A percentile compares a stretch with the other conserved stretches of the same genome.
phyloP scores from a whole-genome alignment of 2,329 filamentous ascomycete species.

The Penicillium expansum region DNA sequence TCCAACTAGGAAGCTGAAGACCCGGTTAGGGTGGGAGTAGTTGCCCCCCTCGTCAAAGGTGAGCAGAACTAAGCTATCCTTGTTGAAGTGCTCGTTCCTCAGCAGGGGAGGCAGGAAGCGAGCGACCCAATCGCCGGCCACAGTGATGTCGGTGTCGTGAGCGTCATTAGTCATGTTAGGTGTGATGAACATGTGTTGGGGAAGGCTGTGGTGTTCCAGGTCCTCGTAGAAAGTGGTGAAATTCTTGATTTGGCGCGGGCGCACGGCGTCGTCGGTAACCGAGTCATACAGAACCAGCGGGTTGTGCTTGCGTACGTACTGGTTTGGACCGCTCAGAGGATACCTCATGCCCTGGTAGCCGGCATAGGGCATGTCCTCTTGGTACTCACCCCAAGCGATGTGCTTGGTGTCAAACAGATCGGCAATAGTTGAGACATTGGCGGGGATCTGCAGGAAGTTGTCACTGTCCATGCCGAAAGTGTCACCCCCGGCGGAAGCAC shows the following conservation, averaged over 20 bases:
- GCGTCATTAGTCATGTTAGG: conserved; percentile 63
- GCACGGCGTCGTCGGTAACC: conserved; percentile 57
- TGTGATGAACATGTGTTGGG: conserved; percentile 62
- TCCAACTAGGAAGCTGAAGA: conserved; percentile 70
- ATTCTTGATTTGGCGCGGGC: conserved; percentile 71
- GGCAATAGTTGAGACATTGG: conserved; percentile 65
- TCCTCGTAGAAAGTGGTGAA: conserved; percentile 67
- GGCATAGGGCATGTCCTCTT: conserved; percentile 73
- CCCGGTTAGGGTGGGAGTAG: conserved; percentile 64
- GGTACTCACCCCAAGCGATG: conserved; percentile 70
- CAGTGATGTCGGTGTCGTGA: conserved; percentile 69
- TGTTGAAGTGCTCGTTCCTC: conserved; percentile 66
- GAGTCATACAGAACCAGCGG: conserved; percentile 64
- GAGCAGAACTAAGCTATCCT: conserved; percentile 70
- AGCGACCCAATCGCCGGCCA: conserved; percentile 66
- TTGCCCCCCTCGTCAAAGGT: conserved; percentile 78
- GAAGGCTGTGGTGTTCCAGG: conserved; percentile 60
- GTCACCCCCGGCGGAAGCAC: conserved; percentile 65
- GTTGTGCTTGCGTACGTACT: conserved; percentile 84
- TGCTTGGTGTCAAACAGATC: conserved; percentile 65
- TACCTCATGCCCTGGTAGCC: conserved; percentile 67
- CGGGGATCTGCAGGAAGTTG: conserved; percentile 56
- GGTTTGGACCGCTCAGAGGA: conserved; percentile 64
- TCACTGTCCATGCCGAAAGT: conserved; percentile 72
- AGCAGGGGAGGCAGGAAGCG: conserved; percentile 70